These are phyloP conservation scores for Beauveria sp. DNA, from an alignment of 2,329 filamentous ascomycete genomes.

Conservation along the genomic window DNA sequence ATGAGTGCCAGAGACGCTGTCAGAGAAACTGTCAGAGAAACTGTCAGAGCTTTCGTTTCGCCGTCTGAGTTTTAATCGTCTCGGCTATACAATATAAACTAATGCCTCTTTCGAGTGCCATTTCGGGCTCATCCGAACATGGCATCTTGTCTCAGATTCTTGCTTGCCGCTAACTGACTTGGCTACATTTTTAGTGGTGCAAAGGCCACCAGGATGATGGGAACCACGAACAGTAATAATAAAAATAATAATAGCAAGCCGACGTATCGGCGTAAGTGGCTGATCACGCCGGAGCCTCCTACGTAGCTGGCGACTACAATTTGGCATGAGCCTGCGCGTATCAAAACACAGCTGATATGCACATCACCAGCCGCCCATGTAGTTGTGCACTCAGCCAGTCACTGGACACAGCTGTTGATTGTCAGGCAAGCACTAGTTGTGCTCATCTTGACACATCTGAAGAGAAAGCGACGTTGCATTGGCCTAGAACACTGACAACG, in stretches of 20 bases:
- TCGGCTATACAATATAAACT: background rate
- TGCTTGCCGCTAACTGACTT: background rate
- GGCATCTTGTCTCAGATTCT: background rate
- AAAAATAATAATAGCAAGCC: no score
- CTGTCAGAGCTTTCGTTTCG: no score
- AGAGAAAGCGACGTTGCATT: no score
- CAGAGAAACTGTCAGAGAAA: no score
- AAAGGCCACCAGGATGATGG: background rate
- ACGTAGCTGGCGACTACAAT: background rate
- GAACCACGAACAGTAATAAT: background rate
- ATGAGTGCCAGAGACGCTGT: background rate
- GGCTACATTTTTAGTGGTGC: background rate
- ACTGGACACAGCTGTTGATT: background rate
- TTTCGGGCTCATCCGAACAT: background rate
- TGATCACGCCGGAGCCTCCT: background rate
- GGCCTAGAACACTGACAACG: no score
- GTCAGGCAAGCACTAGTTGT: no score
- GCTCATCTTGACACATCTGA: no score
- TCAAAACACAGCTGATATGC: no score
- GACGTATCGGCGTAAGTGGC: background rate
- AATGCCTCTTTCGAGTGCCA: background rate
- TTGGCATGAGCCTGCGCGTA: background rate
- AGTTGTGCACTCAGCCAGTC: no score
- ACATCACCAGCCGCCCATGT: no score
- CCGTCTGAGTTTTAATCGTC: background rate